Conservation (phyloP, 2,329 filamentous ascomycete species). For the Leptographium flavum region DNA sequence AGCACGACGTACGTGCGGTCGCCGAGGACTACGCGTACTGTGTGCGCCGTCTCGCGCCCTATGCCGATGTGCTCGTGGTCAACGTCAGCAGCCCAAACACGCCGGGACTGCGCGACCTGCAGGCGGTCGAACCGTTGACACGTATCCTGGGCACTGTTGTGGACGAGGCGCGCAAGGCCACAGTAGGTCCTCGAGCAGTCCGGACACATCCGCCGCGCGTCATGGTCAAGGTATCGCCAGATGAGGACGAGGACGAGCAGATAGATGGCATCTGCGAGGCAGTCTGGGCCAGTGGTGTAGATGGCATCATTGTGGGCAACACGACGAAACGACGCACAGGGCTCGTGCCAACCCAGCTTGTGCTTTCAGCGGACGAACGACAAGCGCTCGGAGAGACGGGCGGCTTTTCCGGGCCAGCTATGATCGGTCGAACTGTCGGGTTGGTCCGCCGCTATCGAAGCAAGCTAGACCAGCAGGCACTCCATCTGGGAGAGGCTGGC, state of each 20-base stretch:
- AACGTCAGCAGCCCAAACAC: slow-evolving; percentile 97
- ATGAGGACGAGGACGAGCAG: slow-evolving; percentile 77
- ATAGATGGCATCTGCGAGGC: slow-evolving; percentile 80
- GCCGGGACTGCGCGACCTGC: slow-evolving; percentile 74
- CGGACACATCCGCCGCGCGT: slow-evolving; percentile 62
- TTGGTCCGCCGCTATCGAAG: slow-evolving; percentile 69
- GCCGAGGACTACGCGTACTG: slow-evolving; percentile 77
- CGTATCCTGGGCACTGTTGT: slow-evolving; percentile 72
- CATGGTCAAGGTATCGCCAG: slow-evolving; percentile 97
- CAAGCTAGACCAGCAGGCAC: slow-evolving; percentile 38
- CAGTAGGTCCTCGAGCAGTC: not conserved
- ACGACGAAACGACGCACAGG: slow-evolving; percentile 75
- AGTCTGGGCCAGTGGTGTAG: slow-evolving; percentile 70
- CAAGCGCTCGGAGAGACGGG: slow-evolving; percentile 60
- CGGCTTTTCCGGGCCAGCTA: slow-evolving; percentile 79
- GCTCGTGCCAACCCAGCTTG: slow-evolving; percentile 51
- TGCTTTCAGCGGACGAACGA: slow-evolving; percentile 52
- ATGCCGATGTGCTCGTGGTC: slow-evolving; percentile 92
- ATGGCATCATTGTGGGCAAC: slow-evolving; percentile 93
- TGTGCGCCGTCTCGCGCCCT: slow-evolving; percentile 66
- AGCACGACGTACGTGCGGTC: slow-evolving; percentile 71
- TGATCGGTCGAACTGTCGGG: slow-evolving; percentile 67
- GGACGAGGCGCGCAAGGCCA: slow-evolving; percentile 40
- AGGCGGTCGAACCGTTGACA: slow-evolving; percentile 72
- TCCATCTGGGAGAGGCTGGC: slow-evolving; percentile 15